Base-by-base conservation (phyloP, 2,329 filamentous ascomycete genomes). In the Pseudogymnoascus sp. region DNA sequence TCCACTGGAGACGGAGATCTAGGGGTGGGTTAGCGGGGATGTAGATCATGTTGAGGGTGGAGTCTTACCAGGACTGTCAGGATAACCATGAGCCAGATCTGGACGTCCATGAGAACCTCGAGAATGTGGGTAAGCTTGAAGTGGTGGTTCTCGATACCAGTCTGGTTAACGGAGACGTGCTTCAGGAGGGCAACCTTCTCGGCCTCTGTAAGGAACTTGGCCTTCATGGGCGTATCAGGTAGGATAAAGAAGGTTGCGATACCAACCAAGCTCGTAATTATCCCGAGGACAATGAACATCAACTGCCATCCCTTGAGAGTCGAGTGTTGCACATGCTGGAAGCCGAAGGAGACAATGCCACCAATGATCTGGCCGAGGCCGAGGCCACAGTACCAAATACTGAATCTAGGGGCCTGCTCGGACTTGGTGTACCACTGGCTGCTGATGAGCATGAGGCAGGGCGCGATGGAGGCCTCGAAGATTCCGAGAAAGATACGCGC, bases 301-400 rank as follows among this genome's bases (percentile, higher is more conserved):
- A 78, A 75, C 15, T 75, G 71, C 78, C 79, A 81, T 21, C 76
- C 73, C 3, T 72, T 68, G 10, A 81, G 67, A 0, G 63, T 57
- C 8, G 71, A 67, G 41, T 68, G 61, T 2, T 72, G 64, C n/a
- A 82, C 75, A 66, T 77, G 72, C 68, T 84, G 82, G 69, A 84
- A 84, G 41, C 73, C 82, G 64, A 78, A 85, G 5, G 77, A 79
- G 21, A 80, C 70, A 26, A 76, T 62, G 2, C 76, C 77, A 2
- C 77, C 77, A 26, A 77, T 44, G 24, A 79, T 82, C 71, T 86
- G 83, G 5, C 82, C 82, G 3, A 83, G 71, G 1, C 84, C 84
- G 10, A 86, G 74, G 7, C 83, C 83, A 35, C 78, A 76, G 68
- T 84, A 86, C 84, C 83, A 86, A 67, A 85, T 77, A 15, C 78